A percentile compares a stretch with the other conserved stretches of the same genome.
Evolutionary conservation across 768 basidiomycete species (phyloP).

Genomic region (Sarcodon sp.): DNA sequence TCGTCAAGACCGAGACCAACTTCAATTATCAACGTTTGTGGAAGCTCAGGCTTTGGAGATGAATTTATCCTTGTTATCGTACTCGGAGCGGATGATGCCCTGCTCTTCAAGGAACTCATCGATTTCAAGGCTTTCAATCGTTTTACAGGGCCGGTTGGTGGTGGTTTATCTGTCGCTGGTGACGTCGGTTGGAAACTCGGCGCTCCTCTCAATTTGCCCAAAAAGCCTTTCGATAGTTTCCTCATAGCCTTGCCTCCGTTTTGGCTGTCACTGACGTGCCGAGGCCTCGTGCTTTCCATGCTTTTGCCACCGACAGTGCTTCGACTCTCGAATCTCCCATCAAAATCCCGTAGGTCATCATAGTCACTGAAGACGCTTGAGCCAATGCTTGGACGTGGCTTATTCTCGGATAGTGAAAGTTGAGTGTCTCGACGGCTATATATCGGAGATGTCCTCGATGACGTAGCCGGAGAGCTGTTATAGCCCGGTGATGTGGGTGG

Average conservation of each 20-base stretch:
- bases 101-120: constrained; percentile 68
- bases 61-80: constrained; percentile 19
- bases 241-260: constrained; percentile 22
- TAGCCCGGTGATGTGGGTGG: constrained; percentile 15
- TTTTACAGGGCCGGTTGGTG: constrained; percentile 26
- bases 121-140: constrained; percentile 66
- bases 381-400: constrained; percentile 55
- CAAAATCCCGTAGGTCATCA: constrained; percentile 78
- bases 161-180: constrained; percentile 25
- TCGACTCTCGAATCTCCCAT: constrained; percentile 72
- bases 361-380: constrained; percentile 76
- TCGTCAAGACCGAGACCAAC: constrained; percentile 42
- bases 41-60: constrained; percentile 36
- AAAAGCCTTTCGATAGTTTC: constrained; percentile 57
- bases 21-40: constrained; percentile 32
- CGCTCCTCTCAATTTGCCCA: constrained; percentile 45
- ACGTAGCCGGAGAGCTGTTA: constrained; percentile 15
- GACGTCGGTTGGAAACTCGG: constrained; percentile 31
- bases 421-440: constrained; percentile 3
- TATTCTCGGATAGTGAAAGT: constrained; percentile 5
- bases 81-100: constrained; percentile 19
- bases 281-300: constrained; percentile 13
- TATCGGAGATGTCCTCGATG: background rate
- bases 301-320: constrained; percentile 51
- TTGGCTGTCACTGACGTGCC: constrained; percentile 20